Base-by-base conservation (phyloP, 176 grass and related monocot genomes). In the Zizania latifolia region DNA sequence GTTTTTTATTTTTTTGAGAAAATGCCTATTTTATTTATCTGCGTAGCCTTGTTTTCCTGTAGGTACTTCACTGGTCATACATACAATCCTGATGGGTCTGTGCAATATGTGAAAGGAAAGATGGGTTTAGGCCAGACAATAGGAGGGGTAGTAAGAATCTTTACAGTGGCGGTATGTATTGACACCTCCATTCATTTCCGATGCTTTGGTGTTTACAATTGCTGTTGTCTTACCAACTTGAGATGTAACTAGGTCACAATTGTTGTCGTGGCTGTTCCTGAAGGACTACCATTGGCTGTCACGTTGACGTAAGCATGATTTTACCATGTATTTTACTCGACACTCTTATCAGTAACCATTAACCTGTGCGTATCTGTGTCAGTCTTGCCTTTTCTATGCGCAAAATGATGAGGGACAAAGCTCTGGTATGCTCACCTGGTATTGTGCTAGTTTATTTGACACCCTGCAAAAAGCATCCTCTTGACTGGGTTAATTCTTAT, bases 331-430 rank as follows among this genome's bases (percentile, higher is more conserved):
- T 57, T 50, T 61, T 41, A 60, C 28, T 58, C 3, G 6, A n/a
- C 62, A 14, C 54, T 22, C 60, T 51, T 40, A 32, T 41, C 22
- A 36, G 13, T 54, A 63, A 72, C 19, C 9, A 70, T 37, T 88
- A 28, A 75, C 23, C 12, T 16, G 46, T 65, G 5, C 48, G 81
- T 78, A 54, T 76, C 81, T 75, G 3, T 76, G 26, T 66, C 79
- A 94, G 95, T 35, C 84, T 98, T 61, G 95, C 95, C 58, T 98
- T 94, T 30, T 98, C 91, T n/a, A 94, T 98, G 91, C 84, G 89
- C 33, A 94, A 98, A 74, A 98, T 98, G 95, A 98, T 94, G 95
- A 78, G 31, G 62, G 91, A 98, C 76, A 98, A 98, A 69, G 95
- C 95, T 70, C 72, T 98, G 91, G 91, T 90, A 61, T 67, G 37